These are phyloP conservation scores for Trichoderma pleuroti DNA, from an alignment of 2,329 filamentous ascomycete genomes.

Conservation along the genomic window DNA sequence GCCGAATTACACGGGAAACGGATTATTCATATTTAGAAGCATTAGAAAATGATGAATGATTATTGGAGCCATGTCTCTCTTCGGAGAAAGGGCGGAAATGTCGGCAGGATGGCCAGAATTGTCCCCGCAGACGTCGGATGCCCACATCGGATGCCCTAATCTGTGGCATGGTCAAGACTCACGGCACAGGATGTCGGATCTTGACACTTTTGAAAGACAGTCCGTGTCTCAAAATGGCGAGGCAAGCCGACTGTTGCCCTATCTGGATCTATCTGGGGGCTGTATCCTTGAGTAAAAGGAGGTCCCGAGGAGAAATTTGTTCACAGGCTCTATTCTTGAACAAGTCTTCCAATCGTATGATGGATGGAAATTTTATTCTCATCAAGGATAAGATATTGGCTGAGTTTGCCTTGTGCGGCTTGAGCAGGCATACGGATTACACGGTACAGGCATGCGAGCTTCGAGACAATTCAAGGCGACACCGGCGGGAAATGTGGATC, in stretches of 20 bases:
- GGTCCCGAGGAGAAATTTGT: background rate
- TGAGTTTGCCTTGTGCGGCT: background rate
- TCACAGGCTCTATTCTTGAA: background rate
- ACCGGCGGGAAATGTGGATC: slow-evolving; percentile 15
- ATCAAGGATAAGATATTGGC: background rate
- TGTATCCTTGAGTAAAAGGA: background rate
- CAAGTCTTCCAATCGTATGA: background rate
- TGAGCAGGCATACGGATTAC: background rate
- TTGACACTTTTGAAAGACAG: background rate
- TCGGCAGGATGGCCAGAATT: background rate
- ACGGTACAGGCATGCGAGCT: background rate
- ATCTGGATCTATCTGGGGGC: background rate
- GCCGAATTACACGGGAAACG: background rate
- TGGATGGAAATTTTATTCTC: background rate
- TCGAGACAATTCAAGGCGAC: slow-evolving; percentile 12
- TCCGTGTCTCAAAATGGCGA: background rate
- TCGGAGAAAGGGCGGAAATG: background rate
- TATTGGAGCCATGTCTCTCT: background rate
- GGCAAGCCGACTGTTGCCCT: background rate
- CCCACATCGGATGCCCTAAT: background rate
- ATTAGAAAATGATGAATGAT: background rate
- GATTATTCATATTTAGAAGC: background rate
- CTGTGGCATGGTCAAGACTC: background rate
- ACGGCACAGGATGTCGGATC: too few relatives aligned
- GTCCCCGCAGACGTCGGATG: background rate